Base-by-base conservation (phyloP, 768 basidiomycete genomes). In the Strobilomyces dryophilus region DNA sequence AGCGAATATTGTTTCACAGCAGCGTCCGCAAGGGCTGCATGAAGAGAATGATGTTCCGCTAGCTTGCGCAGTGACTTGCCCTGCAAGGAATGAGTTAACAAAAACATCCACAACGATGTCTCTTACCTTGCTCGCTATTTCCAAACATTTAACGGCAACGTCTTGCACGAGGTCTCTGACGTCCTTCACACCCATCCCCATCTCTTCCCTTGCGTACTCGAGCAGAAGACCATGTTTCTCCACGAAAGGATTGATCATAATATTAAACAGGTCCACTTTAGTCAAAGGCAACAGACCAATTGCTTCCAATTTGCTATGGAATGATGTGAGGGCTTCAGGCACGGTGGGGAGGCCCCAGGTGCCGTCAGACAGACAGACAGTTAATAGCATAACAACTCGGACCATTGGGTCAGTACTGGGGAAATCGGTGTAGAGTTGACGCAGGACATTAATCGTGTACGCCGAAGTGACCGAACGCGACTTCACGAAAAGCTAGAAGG, bases 381-480 rank as follows among this genome's bases (percentile, higher is more conserved):
- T 79, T 51, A 89, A 74, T n/a, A 92, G 76, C 70, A 94, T 82
- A 49, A 87, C 86, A 20, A 84, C 76, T 39, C 87, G 84, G 56
- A 83, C 84, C 44, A 73, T 73, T 20, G 77, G 75, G 61, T 87
- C 79, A 8, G 73, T 59, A 40, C 79, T 81, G 20, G 85, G 83
- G 64, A 86, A 89, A 62, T 90, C 88, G 43, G 71, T 66, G 65
- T 79, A 84, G 41, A 91, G 76, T 48, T 81, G 77, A 24, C 81
- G 78, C 36, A 91, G 74, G 32, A 77, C 77, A 60, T 76, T 75
- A 49, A 74, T 75, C 18, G 78, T 81, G 49, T 71, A 65, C 20
- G 67, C 45, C 26, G 69, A 74, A 21, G 79, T 81, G 53, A 90
- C 80, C 7, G 85, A 83, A 49, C 87, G 82, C 2, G 85, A 84